Evolutionary conservation across 768 basidiomycete genomes (phyloP), one percentile per base, ranked within the genome.

Genomic region (Kwoniella bestiolae): DNA sequence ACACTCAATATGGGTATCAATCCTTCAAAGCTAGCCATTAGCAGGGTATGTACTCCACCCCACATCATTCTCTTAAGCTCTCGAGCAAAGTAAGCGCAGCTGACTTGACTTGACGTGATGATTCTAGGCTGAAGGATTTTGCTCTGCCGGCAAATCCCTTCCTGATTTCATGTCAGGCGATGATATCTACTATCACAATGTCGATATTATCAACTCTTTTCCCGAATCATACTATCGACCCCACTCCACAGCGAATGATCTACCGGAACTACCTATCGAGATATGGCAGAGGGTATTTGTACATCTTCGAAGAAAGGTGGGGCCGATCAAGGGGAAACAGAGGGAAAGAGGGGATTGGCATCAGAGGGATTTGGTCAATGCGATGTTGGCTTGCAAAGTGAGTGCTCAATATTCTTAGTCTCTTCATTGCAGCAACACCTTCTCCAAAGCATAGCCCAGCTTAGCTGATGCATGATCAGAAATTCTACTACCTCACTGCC

Each of bases 341-440:
- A 52, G 47, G 23, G 29, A 52, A 28, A 28, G 34, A 29, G 60
- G 50, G 2, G 60, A 52, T 29, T 53, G 52, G n/a, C 38, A 52
- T 26, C 60, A 61, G 60, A 35, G 44, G 50, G 60, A 61, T 44
- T 29, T 61, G 60, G 32, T 41, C 8, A 50, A 29, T 25, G 50
- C 35, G 11, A 52, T 61, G 60, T 3, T 46, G 29, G 60, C 52
- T 1, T 52, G 49, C 34, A 47, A 49, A 26, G 60, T 61, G 46
- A 61, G 60, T 52, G 23, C 58, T 16, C 23, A 26, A 25, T n/a
- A n/a, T n/a, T n/a, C n/a, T n/a, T n/a, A n/a, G n/a, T n/a, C n/a
- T n/a, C n/a, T n/a, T n/a, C n/a, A n/a, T 46, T 18, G 41, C 23
- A 1, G 18, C 38, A 41, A 35, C 38, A 44, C 56, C 35, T 41